Conservation (phyloP, 345 rosid genomes). For the Murraya koenigii region DNA sequence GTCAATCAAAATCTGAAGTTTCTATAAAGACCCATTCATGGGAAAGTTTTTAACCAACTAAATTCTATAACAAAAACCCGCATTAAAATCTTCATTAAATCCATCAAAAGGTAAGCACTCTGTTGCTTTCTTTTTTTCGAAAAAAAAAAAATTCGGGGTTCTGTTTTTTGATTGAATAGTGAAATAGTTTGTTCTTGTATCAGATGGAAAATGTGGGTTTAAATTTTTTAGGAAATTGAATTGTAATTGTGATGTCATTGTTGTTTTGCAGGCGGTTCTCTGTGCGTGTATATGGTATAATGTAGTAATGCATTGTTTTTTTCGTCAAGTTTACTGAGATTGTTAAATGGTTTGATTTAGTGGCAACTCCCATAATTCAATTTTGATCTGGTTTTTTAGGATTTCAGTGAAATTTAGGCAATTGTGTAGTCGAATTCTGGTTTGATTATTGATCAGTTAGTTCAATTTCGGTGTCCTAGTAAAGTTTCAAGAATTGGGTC, state of each 20-base stretch:
- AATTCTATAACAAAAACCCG: background rate
- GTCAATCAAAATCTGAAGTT: background rate
- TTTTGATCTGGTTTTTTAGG: background rate
- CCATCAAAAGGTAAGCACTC: background rate
- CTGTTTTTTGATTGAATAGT: background rate
- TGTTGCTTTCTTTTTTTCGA: background rate
- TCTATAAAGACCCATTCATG: background rate
- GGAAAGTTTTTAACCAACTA: background rate
- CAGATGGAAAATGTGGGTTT: background rate
- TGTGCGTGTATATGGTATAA: background rate
- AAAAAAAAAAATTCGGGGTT: background rate
- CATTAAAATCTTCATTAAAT: background rate
- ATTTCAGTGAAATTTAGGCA: background rate
- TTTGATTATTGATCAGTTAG: background rate
- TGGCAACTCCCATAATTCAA: background rate
- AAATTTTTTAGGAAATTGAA: background rate
- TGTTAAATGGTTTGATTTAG: conserved; percentile 5
- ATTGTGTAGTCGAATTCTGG: background rate
- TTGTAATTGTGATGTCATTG: background rate
- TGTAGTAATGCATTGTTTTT: conserved; percentile 1
- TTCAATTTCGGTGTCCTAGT: background rate
- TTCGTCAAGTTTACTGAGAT: conserved; percentile 5
- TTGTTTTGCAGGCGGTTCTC: background rate
- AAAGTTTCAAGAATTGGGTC: background rate
- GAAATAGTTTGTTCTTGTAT: background rate